Percentiles rank a stretch among this genome's conserved stretches.
Evolutionary conservation across 2,329 filamentous ascomycete species (phyloP).

Genomic region (Aureobasidium sp.): DNA sequence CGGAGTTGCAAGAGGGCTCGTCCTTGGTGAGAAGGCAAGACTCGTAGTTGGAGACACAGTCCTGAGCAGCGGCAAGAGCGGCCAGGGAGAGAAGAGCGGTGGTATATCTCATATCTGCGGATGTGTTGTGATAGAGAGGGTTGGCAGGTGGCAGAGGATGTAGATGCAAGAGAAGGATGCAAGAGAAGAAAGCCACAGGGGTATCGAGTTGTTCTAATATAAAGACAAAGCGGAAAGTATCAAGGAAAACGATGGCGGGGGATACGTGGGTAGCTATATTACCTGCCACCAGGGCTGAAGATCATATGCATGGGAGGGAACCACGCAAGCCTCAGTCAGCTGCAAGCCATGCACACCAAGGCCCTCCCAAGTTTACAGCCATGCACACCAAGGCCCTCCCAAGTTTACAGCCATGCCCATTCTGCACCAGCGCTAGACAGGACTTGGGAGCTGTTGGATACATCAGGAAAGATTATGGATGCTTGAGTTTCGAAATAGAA

Average conservation of each 20-base stretch:
- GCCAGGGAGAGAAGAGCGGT: conserved; percentile 4
- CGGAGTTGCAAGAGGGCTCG: not conserved
- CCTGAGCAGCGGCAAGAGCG: not conserved
- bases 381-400: not conserved
- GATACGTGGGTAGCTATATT: not conserved
- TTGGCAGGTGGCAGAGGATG: not conserved
- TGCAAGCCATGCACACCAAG: conserved; percentile 1
- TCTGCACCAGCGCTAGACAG: not conserved
- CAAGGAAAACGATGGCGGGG: not conserved
- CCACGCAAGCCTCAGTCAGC: not conserved
- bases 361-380: not conserved
- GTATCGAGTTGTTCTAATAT: not conserved
- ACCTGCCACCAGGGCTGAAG: conserved; percentile 3
- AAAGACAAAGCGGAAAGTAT: not conserved
- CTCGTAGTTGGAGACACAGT: conserved; percentile 5
- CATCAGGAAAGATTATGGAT: conserved; percentile 1
- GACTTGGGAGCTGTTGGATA: not conserved
- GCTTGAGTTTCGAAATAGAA: conserved; percentile 7
- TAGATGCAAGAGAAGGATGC: conserved; percentile 3
- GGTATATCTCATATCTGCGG: conserved; percentile 6
- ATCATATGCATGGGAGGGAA: not conserved
- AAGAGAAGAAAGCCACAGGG: conserved; percentile 1
- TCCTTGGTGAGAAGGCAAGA: not conserved
- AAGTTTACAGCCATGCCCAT: not conserved
- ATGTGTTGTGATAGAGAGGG: not conserved